Evolutionary conservation across 768 basidiomycete genomes (phyloP).

Genomic region (Tylopilus balloui): DNA sequence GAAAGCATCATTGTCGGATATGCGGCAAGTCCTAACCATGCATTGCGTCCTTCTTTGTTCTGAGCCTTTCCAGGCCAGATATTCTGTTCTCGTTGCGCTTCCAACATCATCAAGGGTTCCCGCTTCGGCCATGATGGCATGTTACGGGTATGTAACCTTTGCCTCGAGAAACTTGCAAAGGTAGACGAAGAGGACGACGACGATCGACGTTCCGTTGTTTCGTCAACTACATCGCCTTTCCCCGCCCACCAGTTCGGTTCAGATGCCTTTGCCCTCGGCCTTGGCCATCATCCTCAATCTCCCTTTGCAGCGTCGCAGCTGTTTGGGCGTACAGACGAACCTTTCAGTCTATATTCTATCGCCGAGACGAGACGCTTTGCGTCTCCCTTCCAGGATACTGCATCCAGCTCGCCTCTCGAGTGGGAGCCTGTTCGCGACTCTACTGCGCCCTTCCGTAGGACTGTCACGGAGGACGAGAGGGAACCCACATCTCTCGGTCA

Average conservation of each 20-base stretch:
- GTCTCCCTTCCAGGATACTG: conserved; percentile 51
- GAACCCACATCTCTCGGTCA: conserved; percentile 45
- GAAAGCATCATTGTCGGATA: conserved; percentile 97
- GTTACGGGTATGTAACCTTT: conserved; percentile 93
- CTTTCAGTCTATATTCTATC: conserved; percentile 78
- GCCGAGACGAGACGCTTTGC: conserved; percentile 63
- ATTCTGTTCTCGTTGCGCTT: conserved; percentile 95
- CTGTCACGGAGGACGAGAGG: conserved; percentile 73
- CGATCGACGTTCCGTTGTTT: conserved; percentile 75
- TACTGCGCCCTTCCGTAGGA: conserved; percentile 71
- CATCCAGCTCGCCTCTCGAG: conserved; percentile 45
- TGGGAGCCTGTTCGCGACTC: conserved; percentile 51
- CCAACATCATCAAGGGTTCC: conserved; percentile 91
- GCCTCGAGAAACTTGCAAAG: conserved; percentile 86
- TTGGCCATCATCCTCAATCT: conserved; percentile 65
- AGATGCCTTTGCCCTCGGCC: conserved; percentile 35
- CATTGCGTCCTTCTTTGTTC: background rate
- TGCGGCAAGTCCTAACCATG: conserved; percentile 56
- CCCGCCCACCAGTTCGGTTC: conserved; percentile 73
- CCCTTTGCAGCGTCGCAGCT: conserved; percentile 86
- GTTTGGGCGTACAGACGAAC: conserved; percentile 72
- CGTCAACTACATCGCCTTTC: conserved; percentile 64
- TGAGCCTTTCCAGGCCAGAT: conserved; percentile 69
- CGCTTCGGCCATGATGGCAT: conserved; percentile 94
- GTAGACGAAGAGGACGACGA: conserved; percentile 90